phyloP scores from a whole-genome alignment of 2,329 filamentous ascomycete genomes.

The Aureobasidium zeae region DNA sequence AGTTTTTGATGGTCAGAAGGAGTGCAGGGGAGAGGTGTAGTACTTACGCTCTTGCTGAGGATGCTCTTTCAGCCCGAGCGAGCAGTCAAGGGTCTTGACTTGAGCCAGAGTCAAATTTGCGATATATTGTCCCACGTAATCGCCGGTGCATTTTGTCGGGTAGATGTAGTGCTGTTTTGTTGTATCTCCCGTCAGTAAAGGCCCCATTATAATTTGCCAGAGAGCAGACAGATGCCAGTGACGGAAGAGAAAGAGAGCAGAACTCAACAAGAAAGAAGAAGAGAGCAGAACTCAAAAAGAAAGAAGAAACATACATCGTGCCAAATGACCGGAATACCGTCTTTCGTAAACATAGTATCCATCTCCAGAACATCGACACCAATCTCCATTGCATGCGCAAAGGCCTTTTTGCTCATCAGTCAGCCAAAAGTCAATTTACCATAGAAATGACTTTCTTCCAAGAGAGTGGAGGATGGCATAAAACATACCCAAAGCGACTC shows the following conservation, averaged over 20 bases:
- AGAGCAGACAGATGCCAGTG: too few species aligned
- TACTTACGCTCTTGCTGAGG: conserved; percentile 2
- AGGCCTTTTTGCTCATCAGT: too few species aligned
- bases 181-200: too few species aligned
- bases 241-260: too few species aligned
- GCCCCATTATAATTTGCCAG: too few species aligned
- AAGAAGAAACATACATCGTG: conserved; percentile 2
- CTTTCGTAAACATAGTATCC: conserved; percentile 1
- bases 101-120: conserved; percentile 2
- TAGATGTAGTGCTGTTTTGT: conserved; percentile 2
- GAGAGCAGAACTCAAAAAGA: too few species aligned
- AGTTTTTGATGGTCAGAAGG: too few species aligned
- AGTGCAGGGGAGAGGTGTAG: too few species aligned
- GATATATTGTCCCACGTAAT: not conserved
- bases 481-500: not conserved
- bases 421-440: too few species aligned
- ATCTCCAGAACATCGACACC: conserved; percentile 8
- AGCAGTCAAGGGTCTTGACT: conserved; percentile 4
- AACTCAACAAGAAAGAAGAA: too few species aligned
- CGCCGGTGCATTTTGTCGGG: conserved; percentile 1
- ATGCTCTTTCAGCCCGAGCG: not conserved
- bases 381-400: not conserved
- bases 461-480: too few species aligned
- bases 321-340: conserved; percentile 1
- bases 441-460: too few species aligned